Percentiles rank a stretch among this genome's conserved stretches.
These are phyloP conservation scores for Monotropa hypopitys DNA, from an alignment of 179 eudicot species.

Conservation along the genomic window DNA sequence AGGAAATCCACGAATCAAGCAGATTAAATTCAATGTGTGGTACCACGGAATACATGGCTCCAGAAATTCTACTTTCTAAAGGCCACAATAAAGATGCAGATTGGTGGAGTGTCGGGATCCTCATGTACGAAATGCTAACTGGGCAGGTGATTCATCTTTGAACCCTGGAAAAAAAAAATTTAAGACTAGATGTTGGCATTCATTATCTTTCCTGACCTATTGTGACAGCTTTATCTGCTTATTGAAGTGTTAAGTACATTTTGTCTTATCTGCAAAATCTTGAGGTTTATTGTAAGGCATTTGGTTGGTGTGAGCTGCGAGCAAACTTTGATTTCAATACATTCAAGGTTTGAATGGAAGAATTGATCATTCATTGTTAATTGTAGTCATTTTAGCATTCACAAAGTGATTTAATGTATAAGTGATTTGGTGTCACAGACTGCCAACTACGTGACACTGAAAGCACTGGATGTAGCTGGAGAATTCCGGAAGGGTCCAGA, in stretches of 20 bases:
- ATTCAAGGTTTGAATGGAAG: neutral
- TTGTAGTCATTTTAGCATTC: neutral
- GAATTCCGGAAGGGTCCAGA: no score
- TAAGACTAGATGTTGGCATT: neutral
- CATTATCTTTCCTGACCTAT: neutral
- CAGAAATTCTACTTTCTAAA: constrained; percentile 72
- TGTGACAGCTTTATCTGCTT: neutral
- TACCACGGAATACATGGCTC: constrained; percentile 97
- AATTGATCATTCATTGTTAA: neutral
- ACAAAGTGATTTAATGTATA: neutral
- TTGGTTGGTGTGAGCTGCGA: neutral
- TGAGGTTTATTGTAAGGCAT: neutral
- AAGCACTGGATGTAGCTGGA: no score
- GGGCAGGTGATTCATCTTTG: constrained; percentile 53
- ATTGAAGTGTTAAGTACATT: neutral
- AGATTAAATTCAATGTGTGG: constrained; percentile 92
- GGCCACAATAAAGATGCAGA: constrained; percentile 94
- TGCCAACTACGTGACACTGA: no score
- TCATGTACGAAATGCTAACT: constrained; percentile 77
- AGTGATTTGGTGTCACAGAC: no score
- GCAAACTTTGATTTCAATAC: neutral
- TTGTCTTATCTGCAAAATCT: neutral
- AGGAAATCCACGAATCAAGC: constrained; percentile 77
- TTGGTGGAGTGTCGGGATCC: constrained; percentile 96
- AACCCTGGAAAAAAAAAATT: neutral